Conservation (phyloP, 306 rosid genomes). For the Pyrus pyrifolia region DNA sequence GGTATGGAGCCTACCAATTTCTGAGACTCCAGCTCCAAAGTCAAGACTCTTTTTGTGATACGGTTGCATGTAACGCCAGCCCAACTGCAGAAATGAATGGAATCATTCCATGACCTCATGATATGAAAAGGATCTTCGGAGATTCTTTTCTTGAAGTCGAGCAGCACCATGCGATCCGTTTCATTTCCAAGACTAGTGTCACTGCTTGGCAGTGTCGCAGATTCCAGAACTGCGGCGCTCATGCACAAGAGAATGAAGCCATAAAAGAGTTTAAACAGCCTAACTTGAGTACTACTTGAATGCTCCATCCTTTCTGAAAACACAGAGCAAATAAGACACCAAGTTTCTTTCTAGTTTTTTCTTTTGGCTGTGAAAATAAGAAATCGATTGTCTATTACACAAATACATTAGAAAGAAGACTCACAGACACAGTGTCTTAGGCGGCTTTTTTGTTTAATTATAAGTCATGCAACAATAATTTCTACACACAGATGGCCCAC, state of each 20-base stretch:
- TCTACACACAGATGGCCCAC: too few species aligned
- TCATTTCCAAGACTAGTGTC: neutral
- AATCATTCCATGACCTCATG: neutral
- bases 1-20: neutral
- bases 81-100: neutral
- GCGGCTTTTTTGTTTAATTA: too few species aligned
- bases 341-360: neutral
- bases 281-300: neutral
- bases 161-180: neutral
- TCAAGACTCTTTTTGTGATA: neutral
- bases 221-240: neutral
- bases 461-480: too few species aligned
- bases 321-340: neutral
- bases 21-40: neutral
- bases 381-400: too few species aligned
- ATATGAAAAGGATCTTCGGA: neutral
- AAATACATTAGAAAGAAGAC: too few species aligned
- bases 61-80: neutral
- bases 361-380: too few species aligned
- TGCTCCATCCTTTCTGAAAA: neutral
- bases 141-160: neutral
- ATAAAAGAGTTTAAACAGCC: neutral
- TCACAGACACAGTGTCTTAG: too few species aligned
- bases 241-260: neutral
- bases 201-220: neutral